Percentiles rank a stretch among this genome's conserved stretches.
Evolutionary conservation across 768 basidiomycete species (phyloP).

Genomic region (Pleurotus platypus): DNA sequence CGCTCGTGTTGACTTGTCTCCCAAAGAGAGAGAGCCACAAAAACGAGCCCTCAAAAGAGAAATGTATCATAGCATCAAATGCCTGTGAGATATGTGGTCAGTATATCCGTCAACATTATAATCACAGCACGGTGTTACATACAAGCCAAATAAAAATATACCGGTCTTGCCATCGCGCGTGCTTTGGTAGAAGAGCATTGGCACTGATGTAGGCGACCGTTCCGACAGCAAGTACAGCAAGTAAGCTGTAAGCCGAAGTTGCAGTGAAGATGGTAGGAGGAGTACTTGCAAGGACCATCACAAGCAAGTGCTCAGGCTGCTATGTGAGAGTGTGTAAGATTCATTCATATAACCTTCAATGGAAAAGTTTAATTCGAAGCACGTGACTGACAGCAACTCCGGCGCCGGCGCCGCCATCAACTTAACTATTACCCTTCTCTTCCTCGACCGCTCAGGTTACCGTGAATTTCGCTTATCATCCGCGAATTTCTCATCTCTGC

Average conservation of each 20-base stretch:
- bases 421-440: too few relatives aligned
- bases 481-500: too few relatives aligned
- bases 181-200: slow-evolving; percentile 57
- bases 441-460: too few relatives aligned
- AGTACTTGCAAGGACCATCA: slow-evolving; percentile 4
- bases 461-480: too few relatives aligned
- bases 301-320: neutral
- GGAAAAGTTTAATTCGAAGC: too few relatives aligned
- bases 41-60: slow-evolving; percentile 77
- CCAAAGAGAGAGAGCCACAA: slow-evolving; percentile 76
- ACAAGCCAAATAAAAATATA: slow-evolving; percentile 81
- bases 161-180: slow-evolving; percentile 59
- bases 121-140: slow-evolving; percentile 15
- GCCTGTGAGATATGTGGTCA: slow-evolving; percentile 36
- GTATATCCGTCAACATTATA: neutral
- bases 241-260: slow-evolving; percentile 63
- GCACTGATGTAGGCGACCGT: slow-evolving; percentile 50
- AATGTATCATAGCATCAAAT: slow-evolving; percentile 80
- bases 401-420: too few relatives aligned
- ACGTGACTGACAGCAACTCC: too few relatives aligned
- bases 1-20: slow-evolving; percentile 63
- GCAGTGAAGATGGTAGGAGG: slow-evolving; percentile 39
- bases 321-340: neutral
- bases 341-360: neutral
- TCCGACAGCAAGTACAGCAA: slow-evolving; percentile 50